Evolutionary conservation across 2,329 filamentous ascomycete genomes (phyloP).

Genomic region (Geosmithia flava): DNA sequence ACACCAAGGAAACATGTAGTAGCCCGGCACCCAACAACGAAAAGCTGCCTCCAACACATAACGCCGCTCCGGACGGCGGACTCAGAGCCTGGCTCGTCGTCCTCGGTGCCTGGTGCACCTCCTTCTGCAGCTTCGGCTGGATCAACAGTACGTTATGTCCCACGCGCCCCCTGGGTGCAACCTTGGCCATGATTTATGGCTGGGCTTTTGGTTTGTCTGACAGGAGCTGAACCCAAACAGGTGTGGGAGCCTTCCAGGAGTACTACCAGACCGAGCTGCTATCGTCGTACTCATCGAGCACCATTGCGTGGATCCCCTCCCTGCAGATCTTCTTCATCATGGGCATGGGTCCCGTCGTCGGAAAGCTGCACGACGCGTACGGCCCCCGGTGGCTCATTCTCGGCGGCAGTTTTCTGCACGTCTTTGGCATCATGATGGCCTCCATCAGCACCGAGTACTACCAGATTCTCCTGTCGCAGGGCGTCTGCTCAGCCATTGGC

Average conservation of each 20-base stretch:
- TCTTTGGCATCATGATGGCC: constrained; percentile 28
- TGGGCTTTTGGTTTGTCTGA: too few species aligned
- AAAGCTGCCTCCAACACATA: too few species aligned
- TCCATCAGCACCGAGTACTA: constrained; percentile 18
- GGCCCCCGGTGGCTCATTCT: constrained; percentile 18
- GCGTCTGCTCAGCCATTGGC: too few species aligned
- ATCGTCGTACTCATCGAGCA: constrained; percentile 11
- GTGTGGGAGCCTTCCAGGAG: constrained; percentile 29
- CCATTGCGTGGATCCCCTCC: constrained; percentile 31
- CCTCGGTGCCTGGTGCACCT: constrained; percentile 16
- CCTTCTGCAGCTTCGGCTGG: constrained; percentile 27
- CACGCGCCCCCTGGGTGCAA: too few species aligned
- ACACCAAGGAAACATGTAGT: too few species aligned
- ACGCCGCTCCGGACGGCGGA: constrained; percentile 23
- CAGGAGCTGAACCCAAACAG: too few species aligned
- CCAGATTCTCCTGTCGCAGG: not conserved
- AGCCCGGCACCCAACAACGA: too few species aligned
- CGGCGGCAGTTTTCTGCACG: constrained; percentile 11
- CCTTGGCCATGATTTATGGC: too few species aligned
- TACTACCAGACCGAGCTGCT: constrained; percentile 27
- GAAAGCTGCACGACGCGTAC: constrained; percentile 24
- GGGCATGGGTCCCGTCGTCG: not conserved
- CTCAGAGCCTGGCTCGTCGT: constrained; percentile 27
- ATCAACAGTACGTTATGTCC: too few species aligned
- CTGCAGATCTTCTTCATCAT: constrained; percentile 49